Conservation (phyloP, 305 asterid species). For the Fraxinus angustifolia region DNA sequence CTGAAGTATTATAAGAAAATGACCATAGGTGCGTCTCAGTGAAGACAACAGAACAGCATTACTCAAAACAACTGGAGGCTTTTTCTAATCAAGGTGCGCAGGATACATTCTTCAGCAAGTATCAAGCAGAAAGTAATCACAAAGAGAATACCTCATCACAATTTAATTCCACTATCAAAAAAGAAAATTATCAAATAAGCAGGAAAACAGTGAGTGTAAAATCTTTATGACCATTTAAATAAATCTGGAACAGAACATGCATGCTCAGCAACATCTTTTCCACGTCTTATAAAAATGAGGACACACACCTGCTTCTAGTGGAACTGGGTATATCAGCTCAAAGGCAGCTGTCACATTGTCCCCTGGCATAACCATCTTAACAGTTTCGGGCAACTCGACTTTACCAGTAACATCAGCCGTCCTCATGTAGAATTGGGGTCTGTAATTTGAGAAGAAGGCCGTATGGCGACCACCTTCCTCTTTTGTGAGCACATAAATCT, state of each 20-base stretch:
- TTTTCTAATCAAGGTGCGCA: not conserved
- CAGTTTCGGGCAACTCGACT: conserved; percentile 92
- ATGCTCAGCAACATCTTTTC: not conserved
- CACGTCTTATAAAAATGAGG: not conserved
- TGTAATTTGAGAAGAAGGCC: conserved; percentile 91
- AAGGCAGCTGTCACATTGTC: conserved; percentile 96
- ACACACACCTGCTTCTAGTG: conserved; percentile 73
- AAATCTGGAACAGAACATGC: not conserved
- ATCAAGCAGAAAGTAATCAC: not conserved
- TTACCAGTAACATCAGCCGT: conserved; percentile 97
- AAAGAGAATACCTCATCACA: not conserved
- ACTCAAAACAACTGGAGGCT: not conserved
- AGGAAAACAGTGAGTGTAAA: not conserved
- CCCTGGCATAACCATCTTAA: conserved; percentile 99
- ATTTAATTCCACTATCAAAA: not conserved
- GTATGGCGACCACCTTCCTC: conserved; percentile 99
- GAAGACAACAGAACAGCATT: not conserved
- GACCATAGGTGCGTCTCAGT: not conserved
- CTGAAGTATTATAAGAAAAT: not conserved
- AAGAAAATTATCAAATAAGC: not conserved
- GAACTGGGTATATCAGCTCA: conserved; percentile 81
- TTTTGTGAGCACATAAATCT: conserved; percentile 93
- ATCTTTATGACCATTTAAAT: not conserved
- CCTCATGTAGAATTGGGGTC: conserved; percentile 95
- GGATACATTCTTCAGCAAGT: not conserved